Evolutionary conservation across 352 stramenopile genomes (phyloP).

Genomic region (Pythium guiyangense): DNA sequence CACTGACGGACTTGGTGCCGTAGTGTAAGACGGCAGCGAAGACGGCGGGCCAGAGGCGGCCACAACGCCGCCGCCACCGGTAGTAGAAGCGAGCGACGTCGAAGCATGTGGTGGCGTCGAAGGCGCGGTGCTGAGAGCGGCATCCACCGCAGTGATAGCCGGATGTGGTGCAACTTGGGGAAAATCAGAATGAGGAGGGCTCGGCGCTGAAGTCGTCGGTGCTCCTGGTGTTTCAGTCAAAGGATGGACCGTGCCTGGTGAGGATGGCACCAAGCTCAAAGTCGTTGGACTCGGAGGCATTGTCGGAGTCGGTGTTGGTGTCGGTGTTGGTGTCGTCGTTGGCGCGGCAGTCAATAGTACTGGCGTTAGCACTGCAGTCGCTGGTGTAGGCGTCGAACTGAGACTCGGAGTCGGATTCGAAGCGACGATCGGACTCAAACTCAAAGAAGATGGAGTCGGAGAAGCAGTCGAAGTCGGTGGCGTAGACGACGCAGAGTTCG

Average conservation of each 20-base stretch:
- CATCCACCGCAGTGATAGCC: no score
- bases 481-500: slow-evolving; percentile 1
- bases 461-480: not conserved
- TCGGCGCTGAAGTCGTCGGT: no score
- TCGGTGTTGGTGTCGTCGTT: not conserved
- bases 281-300: not conserved
- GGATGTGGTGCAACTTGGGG: no score
- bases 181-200: no score
- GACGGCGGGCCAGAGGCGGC: not conserved
- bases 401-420: not conserved
- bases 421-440: not conserved
- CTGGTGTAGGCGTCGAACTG: not conserved
- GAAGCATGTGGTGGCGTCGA: no score
- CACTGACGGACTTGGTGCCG: not conserved
- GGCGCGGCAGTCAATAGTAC: not conserved
- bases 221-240: no score
- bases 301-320: not conserved
- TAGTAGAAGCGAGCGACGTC: not conserved
- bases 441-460: slow-evolving; percentile 7
- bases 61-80: not conserved
- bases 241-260: no score
- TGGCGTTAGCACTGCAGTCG: not conserved
- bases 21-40: not conserved
- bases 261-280: not conserved
- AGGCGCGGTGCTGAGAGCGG: no score